phyloP scores from a whole-genome alignment of 805 yeast genomes.

The Lipomyces yamadae region DNA sequence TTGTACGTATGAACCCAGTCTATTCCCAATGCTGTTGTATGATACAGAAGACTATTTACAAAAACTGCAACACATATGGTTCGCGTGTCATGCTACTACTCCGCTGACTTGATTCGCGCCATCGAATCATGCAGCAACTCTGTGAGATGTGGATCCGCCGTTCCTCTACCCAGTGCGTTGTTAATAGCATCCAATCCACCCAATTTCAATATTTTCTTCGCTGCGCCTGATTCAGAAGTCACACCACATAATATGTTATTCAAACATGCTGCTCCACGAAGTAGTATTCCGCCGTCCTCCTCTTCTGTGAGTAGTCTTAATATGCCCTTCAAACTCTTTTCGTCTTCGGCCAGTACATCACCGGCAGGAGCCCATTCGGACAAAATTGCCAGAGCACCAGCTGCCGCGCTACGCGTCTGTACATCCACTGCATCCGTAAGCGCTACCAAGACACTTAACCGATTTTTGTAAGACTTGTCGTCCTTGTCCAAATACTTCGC shows the following conservation, averaged over 20 bases:
- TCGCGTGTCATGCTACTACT: not conserved
- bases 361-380: constrained; percentile 48
- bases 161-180: not conserved
- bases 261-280: constrained; percentile 43
- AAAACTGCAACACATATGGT: not conserved
- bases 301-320: constrained; percentile 36
- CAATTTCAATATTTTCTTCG: not conserved
- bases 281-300: constrained; percentile 40
- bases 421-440: constrained; percentile 46
- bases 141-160: not conserved
- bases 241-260: constrained; percentile 31
- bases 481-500: constrained; percentile 46
- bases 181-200: constrained; percentile 9
- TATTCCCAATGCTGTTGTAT: not conserved
- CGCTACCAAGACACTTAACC: constrained; percentile 44
- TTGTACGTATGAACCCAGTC: not conserved
- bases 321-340: constrained; percentile 40
- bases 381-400: constrained; percentile 50
- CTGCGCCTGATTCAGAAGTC: not conserved
- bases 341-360: constrained; percentile 40
- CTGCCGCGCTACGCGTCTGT: constrained; percentile 46
- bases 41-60: not conserved
- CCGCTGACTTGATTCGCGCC: not conserved
- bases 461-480: constrained; percentile 39
- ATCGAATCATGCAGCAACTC: constrained; percentile 3